Conservation (phyloP, 2,329 filamentous ascomycete genomes). For the Aspergillus piperis region DNA sequence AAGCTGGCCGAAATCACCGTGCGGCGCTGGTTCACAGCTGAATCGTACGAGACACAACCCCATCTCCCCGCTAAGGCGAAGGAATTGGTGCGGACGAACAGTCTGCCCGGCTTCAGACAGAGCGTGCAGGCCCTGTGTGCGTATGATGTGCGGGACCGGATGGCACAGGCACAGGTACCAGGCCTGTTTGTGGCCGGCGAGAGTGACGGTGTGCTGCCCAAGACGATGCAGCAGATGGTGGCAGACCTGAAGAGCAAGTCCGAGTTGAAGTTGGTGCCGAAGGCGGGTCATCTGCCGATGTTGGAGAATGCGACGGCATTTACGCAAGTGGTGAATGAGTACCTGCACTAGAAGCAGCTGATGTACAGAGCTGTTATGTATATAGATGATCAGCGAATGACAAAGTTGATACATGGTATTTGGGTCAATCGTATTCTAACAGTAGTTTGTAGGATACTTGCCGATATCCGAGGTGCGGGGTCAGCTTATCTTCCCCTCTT, state of each 20-base stretch:
- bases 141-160: constrained; percentile 52
- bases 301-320: too few relatives aligned
- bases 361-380: too few relatives aligned
- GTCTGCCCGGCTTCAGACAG: constrained; percentile 73
- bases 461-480: too few relatives aligned
- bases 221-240: constrained; percentile 58
- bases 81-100: constrained; percentile 69
- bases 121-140: constrained; percentile 67
- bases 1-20: constrained; percentile 71
- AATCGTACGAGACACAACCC: constrained; percentile 59
- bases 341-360: too few relatives aligned
- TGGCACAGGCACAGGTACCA: constrained; percentile 33
- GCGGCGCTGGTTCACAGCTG: constrained; percentile 69
- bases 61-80: constrained; percentile 60
- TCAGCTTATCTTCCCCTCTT: too few relatives aligned
- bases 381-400: too few relatives aligned
- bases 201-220: constrained; percentile 63
- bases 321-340: too few relatives aligned
- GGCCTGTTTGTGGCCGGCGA: constrained; percentile 45
- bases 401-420: too few relatives aligned
- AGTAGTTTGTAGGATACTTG: too few relatives aligned
- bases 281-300: too few relatives aligned
- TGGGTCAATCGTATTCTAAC: too few relatives aligned
- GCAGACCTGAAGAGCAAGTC: constrained; percentile 24
- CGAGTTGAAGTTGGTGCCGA: too few relatives aligned